Conservation (phyloP, 305 asterid genomes). For the Caryopteris hybrid region DNA sequence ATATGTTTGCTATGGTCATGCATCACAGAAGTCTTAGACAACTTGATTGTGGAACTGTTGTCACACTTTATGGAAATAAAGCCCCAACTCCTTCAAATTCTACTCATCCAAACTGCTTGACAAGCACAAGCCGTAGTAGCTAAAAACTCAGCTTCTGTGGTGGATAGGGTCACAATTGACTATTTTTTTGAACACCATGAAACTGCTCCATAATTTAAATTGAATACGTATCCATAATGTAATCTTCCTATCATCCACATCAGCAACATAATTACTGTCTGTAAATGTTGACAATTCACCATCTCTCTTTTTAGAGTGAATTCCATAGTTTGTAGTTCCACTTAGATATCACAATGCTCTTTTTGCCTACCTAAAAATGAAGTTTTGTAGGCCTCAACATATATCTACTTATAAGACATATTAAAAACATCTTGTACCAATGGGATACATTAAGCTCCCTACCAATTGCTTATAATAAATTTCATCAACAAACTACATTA, state of each 20-base stretch:
- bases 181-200: neutral
- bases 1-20: neutral
- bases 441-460: neutral
- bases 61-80: neutral
- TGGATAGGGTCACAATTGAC: no score
- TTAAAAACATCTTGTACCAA: neutral
- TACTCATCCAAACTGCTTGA: neutral
- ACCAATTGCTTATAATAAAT: neutral
- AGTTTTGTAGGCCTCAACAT: neutral
- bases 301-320: neutral
- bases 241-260: neutral
- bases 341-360: neutral
- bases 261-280: neutral
- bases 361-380: neutral
- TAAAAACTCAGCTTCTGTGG: no score
- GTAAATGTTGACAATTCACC: neutral
- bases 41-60: neutral
- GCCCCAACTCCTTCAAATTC: no score
- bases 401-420: neutral
- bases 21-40: neutral
- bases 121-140: neutral
- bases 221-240: neutral
- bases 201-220: neutral
- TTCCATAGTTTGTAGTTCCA: neutral
- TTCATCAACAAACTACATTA: neutral